A percentile compares a stretch with the other conserved stretches of the same genome.
Conservation (phyloP, 2,329 filamentous ascomycete genomes). For the Diaporthe sp. region DNA sequence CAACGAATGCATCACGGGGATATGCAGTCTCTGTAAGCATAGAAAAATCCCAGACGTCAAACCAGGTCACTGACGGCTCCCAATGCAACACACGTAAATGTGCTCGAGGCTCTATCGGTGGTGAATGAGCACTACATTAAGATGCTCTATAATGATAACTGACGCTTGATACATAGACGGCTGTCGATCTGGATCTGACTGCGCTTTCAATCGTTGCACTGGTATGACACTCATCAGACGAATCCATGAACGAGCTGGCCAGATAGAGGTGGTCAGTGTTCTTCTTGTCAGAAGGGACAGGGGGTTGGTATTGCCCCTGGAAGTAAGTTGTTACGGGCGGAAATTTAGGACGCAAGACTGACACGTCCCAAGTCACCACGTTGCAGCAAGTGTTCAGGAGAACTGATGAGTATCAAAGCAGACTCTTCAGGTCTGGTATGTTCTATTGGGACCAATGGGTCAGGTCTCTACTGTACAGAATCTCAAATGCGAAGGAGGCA, state of each 20-base stretch:
- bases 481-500: not conserved
- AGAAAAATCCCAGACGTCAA: not conserved
- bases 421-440: not conserved
- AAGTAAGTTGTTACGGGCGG: not conserved
- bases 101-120: not conserved
- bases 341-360: not conserved
- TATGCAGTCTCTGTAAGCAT: not conserved
- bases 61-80: not conserved
- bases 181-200: not conserved
- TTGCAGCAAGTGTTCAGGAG: not conserved
- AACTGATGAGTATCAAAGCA: not conserved
- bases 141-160: too few species aligned
- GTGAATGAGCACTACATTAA: not conserved
- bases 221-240: not conserved
- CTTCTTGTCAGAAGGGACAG: not conserved
- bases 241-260: not conserved
- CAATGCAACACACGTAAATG: not conserved
- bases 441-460: not conserved
- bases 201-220: conserved; percentile 3
- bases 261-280: not conserved
- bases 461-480: not conserved
- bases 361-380: not conserved
- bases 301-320: not conserved
- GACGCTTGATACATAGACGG: not conserved
- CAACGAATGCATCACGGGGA: not conserved